Conservation (phyloP, 129 eudicot genomes). For the Pseudognaphalium luteoalbum region DNA sequence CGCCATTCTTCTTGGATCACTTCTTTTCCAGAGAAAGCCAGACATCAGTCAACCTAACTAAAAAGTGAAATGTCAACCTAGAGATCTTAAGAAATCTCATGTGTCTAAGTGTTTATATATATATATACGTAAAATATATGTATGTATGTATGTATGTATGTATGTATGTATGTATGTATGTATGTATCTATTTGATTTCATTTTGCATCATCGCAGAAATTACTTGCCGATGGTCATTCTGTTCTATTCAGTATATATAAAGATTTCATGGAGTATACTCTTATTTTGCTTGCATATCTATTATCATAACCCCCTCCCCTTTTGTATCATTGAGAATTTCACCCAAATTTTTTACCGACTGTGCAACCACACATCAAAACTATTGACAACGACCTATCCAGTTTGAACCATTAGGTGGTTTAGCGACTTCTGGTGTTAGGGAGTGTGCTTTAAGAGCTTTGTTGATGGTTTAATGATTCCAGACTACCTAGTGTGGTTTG, state of each 20-base stretch:
- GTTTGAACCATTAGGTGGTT: background rate
- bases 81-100: slow-evolving; percentile 5
- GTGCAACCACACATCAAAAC: no score
- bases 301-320: slow-evolving; percentile 1
- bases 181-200: slow-evolving; percentile 14
- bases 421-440: background rate
- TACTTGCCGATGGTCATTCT: background rate
- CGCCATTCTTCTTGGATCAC: slow-evolving; percentile 68
- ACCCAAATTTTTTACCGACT: background rate
- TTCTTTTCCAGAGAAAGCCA: slow-evolving; percentile 71
- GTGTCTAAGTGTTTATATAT: slow-evolving; percentile 22
- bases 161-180: no score
- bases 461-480: background rate
- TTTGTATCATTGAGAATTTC: slow-evolving; percentile 7
- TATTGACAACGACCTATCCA: no score
- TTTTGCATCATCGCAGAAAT: slow-evolving; percentile 23
- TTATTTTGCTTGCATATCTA: slow-evolving; percentile 6
- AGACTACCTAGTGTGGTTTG: no score
- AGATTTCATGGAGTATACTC: slow-evolving; percentile 6
- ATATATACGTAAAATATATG: background rate
- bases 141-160: slow-evolving; percentile 2
- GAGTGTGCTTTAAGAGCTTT: background rate
- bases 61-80: slow-evolving; percentile 20
- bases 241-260: slow-evolving; percentile 21
- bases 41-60: slow-evolving; percentile 41